These are phyloP conservation scores for Penicillium sp. DNA, from an alignment of 2,329 filamentous ascomycete genomes.

Conservation along the genomic window DNA sequence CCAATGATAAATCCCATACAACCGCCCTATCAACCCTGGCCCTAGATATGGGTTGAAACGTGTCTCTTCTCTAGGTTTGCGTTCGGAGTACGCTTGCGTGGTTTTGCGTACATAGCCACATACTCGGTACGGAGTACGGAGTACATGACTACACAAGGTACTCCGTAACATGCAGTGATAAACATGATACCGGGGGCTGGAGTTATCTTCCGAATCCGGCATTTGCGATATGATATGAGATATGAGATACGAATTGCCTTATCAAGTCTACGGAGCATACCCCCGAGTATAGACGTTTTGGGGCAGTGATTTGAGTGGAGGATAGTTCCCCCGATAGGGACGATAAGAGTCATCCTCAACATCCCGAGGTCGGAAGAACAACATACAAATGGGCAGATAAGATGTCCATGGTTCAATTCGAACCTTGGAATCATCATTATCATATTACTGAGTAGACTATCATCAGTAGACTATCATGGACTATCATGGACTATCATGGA, in stretches of 20 bases:
- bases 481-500: neutral
- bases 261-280: neutral
- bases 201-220: neutral
- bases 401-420: neutral
- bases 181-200: conserved; percentile 1
- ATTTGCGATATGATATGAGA: neutral
- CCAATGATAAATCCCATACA: conserved; percentile 8
- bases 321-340: conserved; percentile 4
- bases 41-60: conserved; percentile 13
- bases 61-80: conserved; percentile 7
- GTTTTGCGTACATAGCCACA: neutral
- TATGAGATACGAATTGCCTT: conserved; percentile 5
- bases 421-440: neutral
- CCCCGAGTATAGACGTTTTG: neutral
- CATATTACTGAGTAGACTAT: neutral
- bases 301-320: neutral
- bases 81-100: neutral
- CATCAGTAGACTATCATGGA: neutral
- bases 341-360: neutral
- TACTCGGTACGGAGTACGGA: no score
- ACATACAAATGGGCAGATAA: neutral
- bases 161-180: neutral
- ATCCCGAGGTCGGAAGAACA: neutral
- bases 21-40: neutral
- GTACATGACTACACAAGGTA: neutral